phyloP scores from a whole-genome alignment of 768 basidiomycete genomes.

The Mycena vulgaris region DNA sequence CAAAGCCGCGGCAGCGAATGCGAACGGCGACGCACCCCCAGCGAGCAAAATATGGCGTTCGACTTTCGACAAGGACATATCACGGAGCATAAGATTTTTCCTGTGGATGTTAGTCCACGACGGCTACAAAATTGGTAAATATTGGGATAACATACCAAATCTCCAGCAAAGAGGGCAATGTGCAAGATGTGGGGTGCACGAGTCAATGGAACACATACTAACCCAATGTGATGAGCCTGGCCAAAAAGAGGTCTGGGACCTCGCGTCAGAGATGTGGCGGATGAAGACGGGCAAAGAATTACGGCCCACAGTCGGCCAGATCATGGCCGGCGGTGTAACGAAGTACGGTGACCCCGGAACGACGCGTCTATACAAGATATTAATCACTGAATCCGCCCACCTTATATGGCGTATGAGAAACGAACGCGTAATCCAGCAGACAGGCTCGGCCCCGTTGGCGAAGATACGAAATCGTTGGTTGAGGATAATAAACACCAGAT shows the following conservation, averaged over 20 bases:
- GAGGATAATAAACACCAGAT: slow-evolving; percentile 15
- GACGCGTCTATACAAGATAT: slow-evolving; percentile 1
- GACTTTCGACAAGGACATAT: neutral
- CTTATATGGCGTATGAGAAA: slow-evolving; percentile 25
- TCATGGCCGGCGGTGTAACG: no score
- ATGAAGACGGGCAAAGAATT: no score
- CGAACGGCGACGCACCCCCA: no score
- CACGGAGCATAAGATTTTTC: neutral
- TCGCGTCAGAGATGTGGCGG: no score
- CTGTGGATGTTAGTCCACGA: neutral
- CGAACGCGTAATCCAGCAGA: slow-evolving; percentile 9
- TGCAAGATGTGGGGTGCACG: neutral
- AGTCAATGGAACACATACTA: no score
- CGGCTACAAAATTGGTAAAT: neutral
- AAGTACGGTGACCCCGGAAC: neutral
- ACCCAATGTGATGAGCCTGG: no score
- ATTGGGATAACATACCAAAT: neutral
- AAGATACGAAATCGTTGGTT: slow-evolving; percentile 20
- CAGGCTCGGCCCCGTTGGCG: neutral
- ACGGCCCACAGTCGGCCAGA: no score
- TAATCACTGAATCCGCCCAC: slow-evolving; percentile 24
- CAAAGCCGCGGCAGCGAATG: no score
- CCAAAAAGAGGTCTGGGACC: no score
- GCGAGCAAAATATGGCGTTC: no score
- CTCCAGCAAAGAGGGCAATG: neutral